Base-by-base conservation (phyloP, 768 basidiomycete species). In the Cyclocybe aegerita region DNA sequence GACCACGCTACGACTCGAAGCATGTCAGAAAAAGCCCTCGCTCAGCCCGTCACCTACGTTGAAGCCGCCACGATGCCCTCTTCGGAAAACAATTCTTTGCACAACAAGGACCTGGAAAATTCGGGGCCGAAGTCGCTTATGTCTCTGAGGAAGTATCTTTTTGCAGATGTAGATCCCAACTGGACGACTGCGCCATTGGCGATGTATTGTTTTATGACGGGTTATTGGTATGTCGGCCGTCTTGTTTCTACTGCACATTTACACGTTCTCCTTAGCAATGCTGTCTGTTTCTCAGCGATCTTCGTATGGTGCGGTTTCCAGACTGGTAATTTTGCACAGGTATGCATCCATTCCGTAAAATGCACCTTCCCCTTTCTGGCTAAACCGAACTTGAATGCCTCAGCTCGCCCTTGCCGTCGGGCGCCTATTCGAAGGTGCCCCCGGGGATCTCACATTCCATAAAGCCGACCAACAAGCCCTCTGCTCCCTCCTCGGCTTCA, bases 251-350 rank as follows among this genome's bases (percentile, higher is more conserved):
- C 1, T 2, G 5, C 23, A 0, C 23, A 23, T 35, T 23, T 44
- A 12, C 37, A 37, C 30, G 41, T 31, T 15, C 11, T 50, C n/a
- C 16, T 15, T 37, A 90, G 88, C 10, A 85, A 88, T 59, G 79
- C 80, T 1, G 73, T 91, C 29, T 83, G 81, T 3, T 92, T 92
- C 71, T 82, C 87, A 39, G 86, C 90, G 2, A 72, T 90, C 41
- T 92, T 83, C 65, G 81, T 92, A 11, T 91, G 89, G 86, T 86
- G 83, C 65, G 88, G 83, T 4, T 90, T 89, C 67, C 88, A 90
- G 64, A 90, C 88, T 0, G 87, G 85, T 36, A 87, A 88, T 61
- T 79, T 79, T 50, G 73, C 79, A 9, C 82, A 86, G 70, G 82
- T 85, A 36, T 34, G 31, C 38, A 33, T 15, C 17, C 16, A 16